These are phyloP conservation scores for Rhododendron vialii DNA, from an alignment of 148 eudicot species.

Conservation along the genomic window DNA sequence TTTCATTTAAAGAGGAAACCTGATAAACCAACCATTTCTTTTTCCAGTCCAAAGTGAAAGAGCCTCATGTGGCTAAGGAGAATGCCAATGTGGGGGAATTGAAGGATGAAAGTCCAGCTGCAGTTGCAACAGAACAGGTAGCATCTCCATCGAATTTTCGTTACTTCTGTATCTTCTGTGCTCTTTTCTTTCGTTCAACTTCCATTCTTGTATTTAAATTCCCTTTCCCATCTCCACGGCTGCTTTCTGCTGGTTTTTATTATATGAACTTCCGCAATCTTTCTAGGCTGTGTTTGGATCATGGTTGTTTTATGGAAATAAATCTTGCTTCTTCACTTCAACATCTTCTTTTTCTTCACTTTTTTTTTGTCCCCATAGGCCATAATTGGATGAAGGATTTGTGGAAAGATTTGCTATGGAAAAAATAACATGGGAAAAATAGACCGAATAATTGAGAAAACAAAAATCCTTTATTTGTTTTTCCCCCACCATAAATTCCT, in stretches of 20 bases:
- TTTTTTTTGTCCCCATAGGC: not conserved
- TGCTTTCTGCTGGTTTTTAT: not conserved
- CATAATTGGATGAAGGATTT: not conserved
- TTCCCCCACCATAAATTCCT: too few relatives aligned
- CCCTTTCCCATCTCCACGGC: not conserved
- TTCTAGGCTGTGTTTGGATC: not conserved
- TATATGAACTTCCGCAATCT: too few relatives aligned
- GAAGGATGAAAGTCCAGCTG: too few relatives aligned
- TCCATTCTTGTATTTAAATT: not conserved
- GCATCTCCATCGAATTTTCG: not conserved
- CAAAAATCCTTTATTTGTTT: not conserved
- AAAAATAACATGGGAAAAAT: not conserved
- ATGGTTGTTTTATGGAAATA: not conserved
- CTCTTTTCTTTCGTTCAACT: not conserved
- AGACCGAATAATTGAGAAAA: not conserved
- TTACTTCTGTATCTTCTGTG: not conserved
- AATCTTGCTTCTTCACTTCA: not conserved
- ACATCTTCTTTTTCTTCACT: not conserved
- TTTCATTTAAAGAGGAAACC: too few relatives aligned
- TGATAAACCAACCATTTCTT: too few relatives aligned
- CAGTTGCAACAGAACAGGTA: too few relatives aligned
- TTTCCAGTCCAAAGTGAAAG: too few relatives aligned
- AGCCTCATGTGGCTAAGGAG: too few relatives aligned
- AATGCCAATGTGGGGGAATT: too few relatives aligned
- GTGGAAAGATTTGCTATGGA: not conserved